phyloP scores from a whole-genome alignment of 768 basidiomycete species.

The Lactarius quietus region DNA sequence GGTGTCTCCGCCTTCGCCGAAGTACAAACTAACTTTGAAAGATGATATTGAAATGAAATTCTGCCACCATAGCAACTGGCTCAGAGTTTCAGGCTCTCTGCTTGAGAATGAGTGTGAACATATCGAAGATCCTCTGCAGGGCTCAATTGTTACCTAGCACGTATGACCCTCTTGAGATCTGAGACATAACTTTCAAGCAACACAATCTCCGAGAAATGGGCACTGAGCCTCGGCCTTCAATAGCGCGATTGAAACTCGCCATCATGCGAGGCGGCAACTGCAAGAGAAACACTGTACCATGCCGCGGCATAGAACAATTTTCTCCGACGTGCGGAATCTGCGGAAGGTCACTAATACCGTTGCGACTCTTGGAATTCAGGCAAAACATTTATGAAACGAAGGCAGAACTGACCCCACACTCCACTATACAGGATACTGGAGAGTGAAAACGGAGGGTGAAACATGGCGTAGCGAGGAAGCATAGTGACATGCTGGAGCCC shows the following conservation, averaged over 20 bases:
- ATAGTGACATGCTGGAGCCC: neutral
- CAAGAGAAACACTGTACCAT: neutral
- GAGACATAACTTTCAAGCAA: neutral
- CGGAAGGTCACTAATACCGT: neutral
- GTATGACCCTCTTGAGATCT: neutral
- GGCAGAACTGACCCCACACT: neutral
- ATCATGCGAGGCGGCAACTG: neutral
- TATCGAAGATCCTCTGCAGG: neutral
- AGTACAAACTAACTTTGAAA: neutral
- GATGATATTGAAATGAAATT: neutral
- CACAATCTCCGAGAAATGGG: neutral
- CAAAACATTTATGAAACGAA: neutral
- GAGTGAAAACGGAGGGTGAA: neutral
- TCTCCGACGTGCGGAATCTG: neutral
- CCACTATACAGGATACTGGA: neutral
- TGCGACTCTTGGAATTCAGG: neutral
- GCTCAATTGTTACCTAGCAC: neutral
- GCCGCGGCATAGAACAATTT: neutral
- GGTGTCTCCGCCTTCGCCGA: neutral
- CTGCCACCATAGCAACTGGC: neutral
- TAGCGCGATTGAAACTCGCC: neutral
- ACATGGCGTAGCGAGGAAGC: neutral
- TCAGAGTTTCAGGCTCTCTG: neutral
- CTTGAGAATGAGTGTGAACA: neutral
- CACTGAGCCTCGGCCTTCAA: neutral